Base-by-base conservation (phyloP, 495 filamentous ascomycete genomes). In the Penicillium simplicissimum region DNA sequence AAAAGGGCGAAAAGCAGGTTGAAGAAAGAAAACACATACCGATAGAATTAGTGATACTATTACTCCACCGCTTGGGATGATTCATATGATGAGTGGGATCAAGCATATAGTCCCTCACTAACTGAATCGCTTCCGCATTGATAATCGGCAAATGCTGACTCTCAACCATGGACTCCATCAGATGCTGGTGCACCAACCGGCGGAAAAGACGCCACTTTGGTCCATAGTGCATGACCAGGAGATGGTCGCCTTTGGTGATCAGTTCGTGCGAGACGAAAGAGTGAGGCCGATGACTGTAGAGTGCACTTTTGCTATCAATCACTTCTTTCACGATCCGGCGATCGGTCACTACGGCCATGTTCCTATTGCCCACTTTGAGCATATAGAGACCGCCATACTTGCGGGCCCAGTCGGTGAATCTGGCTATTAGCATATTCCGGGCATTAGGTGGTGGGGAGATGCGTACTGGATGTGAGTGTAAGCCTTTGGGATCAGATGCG, bases 161-260 rank as follows among this genome's bases (percentile, higher is more conserved):
- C 28, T 31, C 28, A 7, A 31, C 28, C 28, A 31, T 31, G 0
- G 28, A 31, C 28, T 31, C 28, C 28, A 31, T 31, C 58, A 78
- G 74, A 42, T 76, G 64, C 45, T 81, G 78, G 40, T 80, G 71
- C 4, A 82, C 52, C 2, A 80, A 36, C 58, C 77, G 79, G 14
- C 81, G 69, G 37, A 67, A 69, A 6, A 38, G 61, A 13, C 78
- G 70, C 82, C 80, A 84, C 35, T 59, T 43, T 10, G 66, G 49
- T 2, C 74, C 77, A 48, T 80, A 77, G 3, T 79, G 61, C 79
- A 84, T 80, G 2, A 82, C 43, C 0, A 83, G 71, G 6, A 82
- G 56, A 58, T 84, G 82, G 55, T 82, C 76, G 4, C 79, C 79
- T 0, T 62, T 42, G 2, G 75, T 74, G 37, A 84, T 74, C 51